Conservation (phyloP, 2,329 filamentous ascomycete genomes). For the Alternaria arborescens region DNA sequence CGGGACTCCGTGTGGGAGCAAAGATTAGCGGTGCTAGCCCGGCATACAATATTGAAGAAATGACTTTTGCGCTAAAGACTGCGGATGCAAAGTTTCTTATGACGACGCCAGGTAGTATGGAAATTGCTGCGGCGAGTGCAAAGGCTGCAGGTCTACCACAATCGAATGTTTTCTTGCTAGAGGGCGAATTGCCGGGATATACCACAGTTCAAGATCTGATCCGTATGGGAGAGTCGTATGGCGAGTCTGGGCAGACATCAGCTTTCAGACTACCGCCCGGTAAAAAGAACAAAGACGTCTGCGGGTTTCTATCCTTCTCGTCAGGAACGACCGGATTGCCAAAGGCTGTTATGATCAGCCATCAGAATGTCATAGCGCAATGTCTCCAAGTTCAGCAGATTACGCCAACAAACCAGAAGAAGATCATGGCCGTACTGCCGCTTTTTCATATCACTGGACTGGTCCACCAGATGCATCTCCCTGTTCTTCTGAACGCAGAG, state of each 20-base stretch:
- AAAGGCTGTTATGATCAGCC: conserved; percentile 49
- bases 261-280: conserved; percentile 61
- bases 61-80: conserved; percentile 70
- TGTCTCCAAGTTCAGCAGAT: conserved; percentile 63
- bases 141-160: conserved; percentile 62
- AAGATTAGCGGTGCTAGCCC: conserved; percentile 70
- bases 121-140: conserved; percentile 64
- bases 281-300: conserved; percentile 65
- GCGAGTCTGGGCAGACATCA: conserved; percentile 55
- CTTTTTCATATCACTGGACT: conserved; percentile 50
- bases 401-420: conserved; percentile 53
- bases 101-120: conserved; percentile 63
- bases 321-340: conserved; percentile 51
- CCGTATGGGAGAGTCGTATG: conserved; percentile 53
- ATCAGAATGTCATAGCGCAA: conserved; percentile 60
- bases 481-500: conserved; percentile 69
- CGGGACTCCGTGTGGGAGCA: conserved; percentile 63
- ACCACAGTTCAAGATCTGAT: conserved; percentile 59
- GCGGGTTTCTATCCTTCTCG: conserved; percentile 57
- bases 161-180: conserved; percentile 65
- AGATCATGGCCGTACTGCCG: conserved; percentile 46
- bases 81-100: conserved; percentile 66
- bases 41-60: conserved; percentile 73
- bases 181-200: conserved; percentile 62
- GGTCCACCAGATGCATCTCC: conserved; percentile 65